Evolutionary conservation across 2,329 filamentous ascomycete genomes (phyloP), one percentile per base, ranked within the genome.

Genomic region (Monilinia fructigena): DNA sequence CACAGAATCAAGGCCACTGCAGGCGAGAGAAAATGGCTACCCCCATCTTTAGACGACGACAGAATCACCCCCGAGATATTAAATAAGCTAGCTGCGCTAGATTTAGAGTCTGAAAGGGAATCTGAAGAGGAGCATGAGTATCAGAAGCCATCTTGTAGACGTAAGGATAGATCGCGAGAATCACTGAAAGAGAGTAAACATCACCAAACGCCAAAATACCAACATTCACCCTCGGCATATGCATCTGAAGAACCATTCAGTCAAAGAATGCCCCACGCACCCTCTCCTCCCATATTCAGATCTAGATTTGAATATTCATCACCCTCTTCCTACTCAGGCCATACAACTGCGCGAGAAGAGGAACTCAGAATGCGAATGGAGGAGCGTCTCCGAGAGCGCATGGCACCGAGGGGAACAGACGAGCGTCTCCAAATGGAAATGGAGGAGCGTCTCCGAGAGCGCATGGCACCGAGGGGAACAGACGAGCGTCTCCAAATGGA

Each of bases 11-110:
- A 26, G 20, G 45, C 14, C 10, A 20, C 58, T 4, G 45, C 58
- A 8, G 58, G 26, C 31, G 48, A 60, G 11, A 18, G 45, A 7
- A 7, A 60, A 38, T 35, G 23, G 14, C 45, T 42, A 26, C 56
- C 56, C 31, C 56, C 56, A 50, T 60, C 56, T 3, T 23, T 60
- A 10, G 56, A 60, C 10, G 56, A 60, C 16, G 20, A 18, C 14
- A 60, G 45, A 35, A 38, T 38, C n/a, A 60, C 26, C 3, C 58
- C 58, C 3, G 8, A 60, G 23, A 6, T 16, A 38, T 60, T 60
- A 28, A 23, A 11, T n/a, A 60, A 50, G 31, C 28, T 50, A 50
- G 58, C 58, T 60, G 28, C 20, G 16, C 28, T 60, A n/a, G 28
- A 12, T 38, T 23, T 12, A 14, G 28, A 60, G 35, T 38, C 42